Evolutionary conservation across 257 asterid species (phyloP).

Genomic region (Fraxinus pennsylvanica): DNA sequence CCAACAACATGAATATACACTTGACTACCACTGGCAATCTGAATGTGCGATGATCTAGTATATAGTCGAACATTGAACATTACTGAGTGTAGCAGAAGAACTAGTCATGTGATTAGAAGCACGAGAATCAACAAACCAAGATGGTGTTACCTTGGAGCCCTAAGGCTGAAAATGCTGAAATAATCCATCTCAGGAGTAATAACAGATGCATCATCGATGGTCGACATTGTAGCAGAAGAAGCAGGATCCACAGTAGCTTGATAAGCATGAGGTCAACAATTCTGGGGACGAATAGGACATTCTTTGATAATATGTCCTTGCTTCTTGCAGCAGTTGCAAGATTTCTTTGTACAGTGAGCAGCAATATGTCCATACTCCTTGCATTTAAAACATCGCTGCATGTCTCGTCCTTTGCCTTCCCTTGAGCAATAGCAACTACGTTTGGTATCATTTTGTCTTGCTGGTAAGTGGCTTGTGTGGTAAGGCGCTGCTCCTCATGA

Average conservation of each 20-base stretch:
- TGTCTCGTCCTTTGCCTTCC: too few relatives aligned
- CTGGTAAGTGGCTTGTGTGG: too few relatives aligned
- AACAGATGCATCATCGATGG: neutral
- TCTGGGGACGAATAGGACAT: neutral
- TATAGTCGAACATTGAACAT: neutral
- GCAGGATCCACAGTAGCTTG: neutral
- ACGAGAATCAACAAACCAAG: neutral
- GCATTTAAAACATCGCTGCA: too few relatives aligned
- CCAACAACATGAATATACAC: too few relatives aligned
- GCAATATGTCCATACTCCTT: too few relatives aligned
- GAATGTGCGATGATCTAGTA: too few relatives aligned
- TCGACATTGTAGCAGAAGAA: neutral
- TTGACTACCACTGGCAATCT: too few relatives aligned
- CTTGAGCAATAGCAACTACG: too few relatives aligned
- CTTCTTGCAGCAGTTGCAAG: neutral
- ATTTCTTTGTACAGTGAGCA: neutral
- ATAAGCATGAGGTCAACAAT: neutral
- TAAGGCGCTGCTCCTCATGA: too few relatives aligned
- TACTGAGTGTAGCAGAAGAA: neutral
- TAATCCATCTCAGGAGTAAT: neutral
- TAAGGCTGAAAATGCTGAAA: neutral
- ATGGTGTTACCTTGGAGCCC: neutral
- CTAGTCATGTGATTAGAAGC: neutral
- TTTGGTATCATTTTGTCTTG: too few relatives aligned
- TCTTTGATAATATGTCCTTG: slow-evolving; percentile 1